Evolutionary conservation across 331 rosid species (phyloP).

Genomic region (Quercus tomentella): DNA sequence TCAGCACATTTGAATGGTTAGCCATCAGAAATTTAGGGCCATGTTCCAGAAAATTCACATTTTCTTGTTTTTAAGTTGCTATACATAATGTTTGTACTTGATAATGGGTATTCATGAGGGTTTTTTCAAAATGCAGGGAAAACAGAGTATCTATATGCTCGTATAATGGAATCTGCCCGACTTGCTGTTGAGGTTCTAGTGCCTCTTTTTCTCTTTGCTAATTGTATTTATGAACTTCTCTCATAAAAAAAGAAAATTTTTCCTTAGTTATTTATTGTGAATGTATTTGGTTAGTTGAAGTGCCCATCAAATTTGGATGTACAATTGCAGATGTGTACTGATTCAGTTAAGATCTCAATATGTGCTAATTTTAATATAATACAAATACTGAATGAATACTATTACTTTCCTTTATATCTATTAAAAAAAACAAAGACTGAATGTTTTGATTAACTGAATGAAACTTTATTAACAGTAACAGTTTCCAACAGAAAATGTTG

Average conservation of each 20-base stretch:
- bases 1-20: too few relatives aligned
- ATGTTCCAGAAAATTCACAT: background rate
- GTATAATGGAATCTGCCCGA: slow-evolving; percentile 66
- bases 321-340: background rate
- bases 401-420: too few relatives aligned
- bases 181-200: slow-evolving; percentile 68
- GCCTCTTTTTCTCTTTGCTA: slow-evolving; percentile 7
- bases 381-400: background rate
- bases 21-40: background rate
- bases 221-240: slow-evolving; percentile 5
- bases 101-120: background rate
- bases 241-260: background rate
- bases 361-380: background rate
- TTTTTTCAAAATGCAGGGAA: slow-evolving; percentile 67
- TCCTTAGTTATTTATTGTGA: background rate
- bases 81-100: background rate
- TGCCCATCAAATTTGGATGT: background rate
- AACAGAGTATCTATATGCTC: slow-evolving; percentile 86
- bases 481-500: background rate
- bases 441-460: background rate
- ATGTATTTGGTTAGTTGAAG: background rate
- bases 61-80: background rate
- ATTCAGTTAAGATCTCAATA: background rate
- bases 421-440: too few relatives aligned
- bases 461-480: background rate